These are phyloP conservation scores for Mortierella sp. DNA, from an alignment of 371 early-diverging fungal genomes.

Conservation along the genomic window DNA sequence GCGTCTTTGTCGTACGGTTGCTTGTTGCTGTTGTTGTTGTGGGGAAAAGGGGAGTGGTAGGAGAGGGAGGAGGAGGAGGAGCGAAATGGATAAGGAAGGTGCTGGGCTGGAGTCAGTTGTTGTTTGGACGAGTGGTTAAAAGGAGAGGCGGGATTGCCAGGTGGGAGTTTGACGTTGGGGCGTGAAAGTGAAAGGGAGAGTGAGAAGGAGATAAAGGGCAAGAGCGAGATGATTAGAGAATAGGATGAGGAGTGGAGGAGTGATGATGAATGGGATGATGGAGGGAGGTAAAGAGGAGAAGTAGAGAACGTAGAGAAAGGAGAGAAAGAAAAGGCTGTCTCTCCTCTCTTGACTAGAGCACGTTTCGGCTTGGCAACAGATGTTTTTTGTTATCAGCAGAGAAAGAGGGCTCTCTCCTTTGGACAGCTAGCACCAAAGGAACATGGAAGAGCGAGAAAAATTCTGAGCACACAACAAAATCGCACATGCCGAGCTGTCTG, in stretches of 20 bases:
- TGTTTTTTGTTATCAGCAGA: neutral
- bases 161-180: neutral
- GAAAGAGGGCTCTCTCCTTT: neutral
- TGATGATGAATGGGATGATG: neutral
- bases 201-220: neutral
- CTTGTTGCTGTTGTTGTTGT: too few species aligned
- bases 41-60: neutral
- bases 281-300: neutral
- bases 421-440: neutral
- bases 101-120: neutral
- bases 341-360: neutral
- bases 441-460: neutral
- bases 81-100: neutral
- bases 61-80: neutral
- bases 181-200: neutral
- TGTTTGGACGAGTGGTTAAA: neutral
- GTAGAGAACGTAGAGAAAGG: neutral
- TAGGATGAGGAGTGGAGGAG: too few species aligned
- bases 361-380: slow-evolving; percentile 13
- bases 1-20: too few species aligned
- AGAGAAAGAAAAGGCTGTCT: neutral
- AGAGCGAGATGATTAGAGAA: neutral
- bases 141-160: slow-evolving; percentile 5
- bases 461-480: neutral
- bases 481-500: neutral